These are phyloP conservation scores for Fusarium verticillioides DNA, from an alignment of 2,329 filamentous ascomycete species.

Conservation along the genomic window DNA sequence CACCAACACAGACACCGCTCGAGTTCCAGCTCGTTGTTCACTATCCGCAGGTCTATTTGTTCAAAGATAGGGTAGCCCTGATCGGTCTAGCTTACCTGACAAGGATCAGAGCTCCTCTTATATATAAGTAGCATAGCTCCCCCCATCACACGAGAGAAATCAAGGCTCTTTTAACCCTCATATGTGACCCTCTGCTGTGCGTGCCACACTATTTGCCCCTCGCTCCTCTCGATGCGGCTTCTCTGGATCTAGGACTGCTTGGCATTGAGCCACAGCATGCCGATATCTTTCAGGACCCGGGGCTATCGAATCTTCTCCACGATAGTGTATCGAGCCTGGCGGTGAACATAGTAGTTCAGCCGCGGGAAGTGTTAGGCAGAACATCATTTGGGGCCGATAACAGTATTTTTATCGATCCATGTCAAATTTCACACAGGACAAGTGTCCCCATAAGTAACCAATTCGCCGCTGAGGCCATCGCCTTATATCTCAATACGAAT, in stretches of 20 bases:
- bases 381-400: fast-evolving
- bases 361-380: neutral
- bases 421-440: fast-evolving
- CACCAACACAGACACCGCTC: neutral
- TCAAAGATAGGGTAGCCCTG: no score
- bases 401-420: neutral
- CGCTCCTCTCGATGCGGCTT: fast-evolving
- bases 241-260: no score
- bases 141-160: no score
- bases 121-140: no score
- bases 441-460: fast-evolving
- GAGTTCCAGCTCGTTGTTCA: neutral
- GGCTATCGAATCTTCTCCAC: neutral
- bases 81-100: no score
- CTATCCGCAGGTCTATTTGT: neutral
- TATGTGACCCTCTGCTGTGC: no score
- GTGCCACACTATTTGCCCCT: neutral
- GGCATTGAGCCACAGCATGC: no score
- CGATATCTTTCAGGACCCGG: no score
- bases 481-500: neutral
- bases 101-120: no score
- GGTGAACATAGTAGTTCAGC: neutral
- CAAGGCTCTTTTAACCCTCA: no score
- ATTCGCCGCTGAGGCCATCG: neutral
- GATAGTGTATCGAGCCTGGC: fast-evolving